Base-by-base conservation (phyloP, 1,139 yeast species). In the Suhomyces ambrosiae region DNA sequence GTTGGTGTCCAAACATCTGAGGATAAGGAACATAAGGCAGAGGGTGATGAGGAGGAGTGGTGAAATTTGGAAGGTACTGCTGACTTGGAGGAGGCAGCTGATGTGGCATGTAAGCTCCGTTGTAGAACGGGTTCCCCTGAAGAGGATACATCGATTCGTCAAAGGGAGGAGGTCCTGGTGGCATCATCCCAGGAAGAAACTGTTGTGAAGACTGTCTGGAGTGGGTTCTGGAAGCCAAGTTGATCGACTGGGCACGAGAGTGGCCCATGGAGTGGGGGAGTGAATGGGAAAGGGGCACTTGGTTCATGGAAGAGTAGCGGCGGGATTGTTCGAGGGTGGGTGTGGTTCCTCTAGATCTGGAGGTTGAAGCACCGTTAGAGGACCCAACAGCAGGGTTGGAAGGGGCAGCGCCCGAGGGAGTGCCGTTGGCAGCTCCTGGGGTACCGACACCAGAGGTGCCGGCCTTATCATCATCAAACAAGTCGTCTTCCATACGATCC, bases 401-500 rank as follows among this genome's bases (percentile, higher is more conserved):
- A 22, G 31, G 4, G 24, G 23, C 27, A 15, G 22, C 12, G 6
- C 27, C 16, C 5, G 17, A 24, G 8, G 33, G 19, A 11, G 27
- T 6, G 7, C 30, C 30, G 8, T 23, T 8, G 12, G 28, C 33
- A 13, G 27, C 14, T 23, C 24, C 28, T 11, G 33, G 17, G 25
- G 32, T 11, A 5, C 29, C 32, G 17, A n/a, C n/a, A n/a, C n/a
- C n/a, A n/a, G n/a, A n/a, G n/a, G 29, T 17, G n/a, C 25, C 29
- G 24, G 30, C 16, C 10, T 15, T 29, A 13, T 33, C 37, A 11
- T 37, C 46, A 17, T 36, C 40, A 24, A 43, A 43, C 32, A 43
- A 43, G 32, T 43, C 46, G 41, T 43, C 46, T 21, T 43, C 44
- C 32, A 35, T 28, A n/a, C 9, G 27, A 15, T 23, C 12, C 12